These are phyloP conservation scores for Trichoderma koningiopsis DNA, from an alignment of 2,329 filamentous ascomycete genomes.

Conservation along the genomic window DNA sequence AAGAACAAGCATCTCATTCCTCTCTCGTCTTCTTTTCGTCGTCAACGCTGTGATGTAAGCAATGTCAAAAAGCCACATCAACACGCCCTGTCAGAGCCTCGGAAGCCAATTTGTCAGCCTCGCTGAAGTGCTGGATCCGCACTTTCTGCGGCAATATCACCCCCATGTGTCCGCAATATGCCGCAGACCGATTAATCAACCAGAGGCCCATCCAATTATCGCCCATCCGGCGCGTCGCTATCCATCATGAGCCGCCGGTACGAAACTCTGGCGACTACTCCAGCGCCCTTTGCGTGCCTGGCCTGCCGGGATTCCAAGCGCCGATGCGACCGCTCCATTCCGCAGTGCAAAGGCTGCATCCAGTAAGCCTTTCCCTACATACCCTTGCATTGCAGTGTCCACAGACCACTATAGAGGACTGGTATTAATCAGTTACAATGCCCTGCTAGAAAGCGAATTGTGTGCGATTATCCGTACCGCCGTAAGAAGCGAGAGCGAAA, in stretches of 20 bases:
- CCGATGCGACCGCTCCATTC: slow-evolving; percentile 25
- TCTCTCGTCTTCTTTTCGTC: background rate
- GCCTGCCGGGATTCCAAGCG: slow-evolving; percentile 24
- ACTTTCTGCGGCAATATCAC: slow-evolving; percentile 13
- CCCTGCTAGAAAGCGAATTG: slow-evolving; percentile 21
- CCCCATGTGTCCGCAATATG: slow-evolving; percentile 15
- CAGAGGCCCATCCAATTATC: background rate
- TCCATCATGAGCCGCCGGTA: slow-evolving; percentile 16
- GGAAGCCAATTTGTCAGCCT: slow-evolving; percentile 11
- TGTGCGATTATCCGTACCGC: slow-evolving; percentile 26
- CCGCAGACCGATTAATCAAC: slow-evolving; percentile 7
- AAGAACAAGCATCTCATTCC: background rate
- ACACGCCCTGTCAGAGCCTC: background rate
- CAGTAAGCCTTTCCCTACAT: slow-evolving; percentile 1
- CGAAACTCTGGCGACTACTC: slow-evolving; percentile 14
- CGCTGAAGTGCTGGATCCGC: background rate
- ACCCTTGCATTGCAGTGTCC: background rate
- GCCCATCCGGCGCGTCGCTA: background rate
- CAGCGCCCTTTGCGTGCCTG: slow-evolving; percentile 12
- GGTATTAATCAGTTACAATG: background rate
- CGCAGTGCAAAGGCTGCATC: slow-evolving; percentile 25
- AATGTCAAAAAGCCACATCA: background rate
- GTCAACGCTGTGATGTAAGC: background rate
- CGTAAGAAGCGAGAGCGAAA: slow-evolving; percentile 23
- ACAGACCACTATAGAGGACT: background rate